Conservation (phyloP, 129 eudicot species). For the Oenanthe sinensis region DNA sequence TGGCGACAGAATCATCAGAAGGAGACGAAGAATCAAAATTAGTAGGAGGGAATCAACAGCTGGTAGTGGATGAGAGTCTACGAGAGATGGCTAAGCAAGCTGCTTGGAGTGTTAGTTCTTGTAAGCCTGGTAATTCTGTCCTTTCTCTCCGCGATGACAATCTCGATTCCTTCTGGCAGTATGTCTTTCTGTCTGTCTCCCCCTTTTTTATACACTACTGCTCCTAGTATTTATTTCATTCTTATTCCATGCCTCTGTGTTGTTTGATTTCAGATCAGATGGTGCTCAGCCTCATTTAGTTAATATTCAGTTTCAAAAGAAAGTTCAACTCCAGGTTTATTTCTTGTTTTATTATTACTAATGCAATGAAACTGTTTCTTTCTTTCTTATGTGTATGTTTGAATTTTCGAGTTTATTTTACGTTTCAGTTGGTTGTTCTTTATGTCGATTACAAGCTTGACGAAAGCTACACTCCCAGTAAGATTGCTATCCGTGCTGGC, state of each 20-base stretch:
- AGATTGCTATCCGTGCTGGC: constrained; percentile 86
- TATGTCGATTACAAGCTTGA: constrained; percentile 98
- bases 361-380: background rate
- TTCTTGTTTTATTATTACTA: background rate
- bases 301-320: constrained; percentile 89
- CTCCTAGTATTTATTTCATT: too few species aligned
- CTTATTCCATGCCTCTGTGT: background rate
- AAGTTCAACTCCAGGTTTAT: constrained; percentile 71
- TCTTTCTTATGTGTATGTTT: background rate
- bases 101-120: constrained; percentile 98
- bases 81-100: constrained; percentile 88
- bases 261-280: constrained; percentile 53
- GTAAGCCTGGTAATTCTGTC: constrained; percentile 91
- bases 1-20: constrained; percentile 86
- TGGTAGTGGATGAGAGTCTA: constrained; percentile 62
- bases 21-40: constrained; percentile 91
- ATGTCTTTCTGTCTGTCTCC: background rate
- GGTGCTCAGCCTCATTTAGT: constrained; percentile 96
- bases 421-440: constrained; percentile 53
- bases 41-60: constrained; percentile 59
- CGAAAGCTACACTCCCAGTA: constrained; percentile 98
- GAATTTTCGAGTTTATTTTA: background rate
- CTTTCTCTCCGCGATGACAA: constrained; percentile 79
- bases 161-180: constrained; percentile 96
- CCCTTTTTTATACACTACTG: too few species aligned